Conservation (phyloP, 2,329 filamentous ascomycete species). For the Aspergillus glaucus region DNA sequence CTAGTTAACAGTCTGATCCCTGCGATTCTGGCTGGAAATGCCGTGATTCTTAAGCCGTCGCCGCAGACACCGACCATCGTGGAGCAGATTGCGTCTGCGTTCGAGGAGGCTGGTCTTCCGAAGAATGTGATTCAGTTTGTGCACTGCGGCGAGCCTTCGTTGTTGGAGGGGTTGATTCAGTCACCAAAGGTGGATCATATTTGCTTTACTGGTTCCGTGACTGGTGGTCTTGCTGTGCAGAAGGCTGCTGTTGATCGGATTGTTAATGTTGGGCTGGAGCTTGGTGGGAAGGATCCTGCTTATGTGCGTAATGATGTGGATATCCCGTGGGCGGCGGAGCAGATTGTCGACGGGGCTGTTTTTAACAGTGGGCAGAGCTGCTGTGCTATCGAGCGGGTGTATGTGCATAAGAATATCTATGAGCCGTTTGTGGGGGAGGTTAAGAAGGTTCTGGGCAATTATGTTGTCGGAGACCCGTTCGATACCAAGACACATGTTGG, state of each 20-base stretch:
- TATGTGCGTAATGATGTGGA: constrained; percentile 85
- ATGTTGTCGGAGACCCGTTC: constrained; percentile 82
- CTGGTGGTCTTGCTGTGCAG: constrained; percentile 79
- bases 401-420: constrained; percentile 79
- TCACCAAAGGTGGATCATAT: constrained; percentile 71
- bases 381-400: constrained; percentile 86
- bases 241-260: constrained; percentile 76
- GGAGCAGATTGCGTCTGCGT: constrained; percentile 73
- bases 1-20: constrained; percentile 89
- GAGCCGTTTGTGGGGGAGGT: constrained; percentile 73
- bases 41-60: constrained; percentile 88
- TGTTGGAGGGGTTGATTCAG: constrained; percentile 72
- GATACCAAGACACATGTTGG: constrained; percentile 75
- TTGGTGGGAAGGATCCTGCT: constrained; percentile 91
- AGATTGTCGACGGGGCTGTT: constrained; percentile 91
- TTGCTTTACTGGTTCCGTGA: constrained; percentile 91
- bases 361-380: constrained; percentile 99
- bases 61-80: constrained; percentile 90
- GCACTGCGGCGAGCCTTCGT: constrained; percentile 72
- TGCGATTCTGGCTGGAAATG: constrained; percentile 83
- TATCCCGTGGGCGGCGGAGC: constrained; percentile 80
- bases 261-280: constrained; percentile 79
- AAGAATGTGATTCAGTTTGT: constrained; percentile 83
- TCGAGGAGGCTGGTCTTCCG: constrained; percentile 73
- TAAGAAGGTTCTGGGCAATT: constrained; percentile 71